Conservation (phyloP, 2,329 filamentous ascomycete genomes). For the Ophiostoma montium region DNA sequence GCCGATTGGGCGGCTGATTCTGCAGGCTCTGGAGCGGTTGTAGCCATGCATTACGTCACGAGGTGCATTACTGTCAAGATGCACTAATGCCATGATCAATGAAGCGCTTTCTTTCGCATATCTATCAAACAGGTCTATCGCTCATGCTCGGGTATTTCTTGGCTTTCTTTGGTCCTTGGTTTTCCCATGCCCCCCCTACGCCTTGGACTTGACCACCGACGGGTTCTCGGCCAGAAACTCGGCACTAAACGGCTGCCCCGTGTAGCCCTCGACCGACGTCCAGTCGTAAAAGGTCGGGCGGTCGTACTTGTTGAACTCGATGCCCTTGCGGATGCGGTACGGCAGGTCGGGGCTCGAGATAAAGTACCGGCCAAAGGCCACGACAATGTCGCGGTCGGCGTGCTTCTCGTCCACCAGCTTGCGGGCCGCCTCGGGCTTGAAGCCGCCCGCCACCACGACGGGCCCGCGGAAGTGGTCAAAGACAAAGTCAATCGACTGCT, state of each 20-base stretch:
- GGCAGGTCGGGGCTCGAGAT: background rate
- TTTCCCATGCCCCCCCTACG: background rate
- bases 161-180: too few species aligned
- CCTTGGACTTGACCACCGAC: background rate
- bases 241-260: background rate
- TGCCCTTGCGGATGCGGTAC: background rate
- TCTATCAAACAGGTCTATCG: too few species aligned
- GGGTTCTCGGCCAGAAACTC: background rate
- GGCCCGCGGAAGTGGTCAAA: background rate
- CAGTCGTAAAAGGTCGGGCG: background rate
- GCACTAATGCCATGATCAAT: background rate
- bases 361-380: background rate
- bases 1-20: constrained; percentile 20
- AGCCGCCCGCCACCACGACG: background rate
- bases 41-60: too few species aligned
- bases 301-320: background rate
- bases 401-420: background rate
- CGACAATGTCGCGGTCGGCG: background rate
- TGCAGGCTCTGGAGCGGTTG: constrained; percentile 17
- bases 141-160: too few species aligned
- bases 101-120: too few species aligned
- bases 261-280: background rate
- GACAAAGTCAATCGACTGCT: background rate
- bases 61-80: background rate
- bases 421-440: background rate